Evolutionary conservation across 768 basidiomycete genomes (phyloP), one percentile per base, ranked within the genome.

Genomic region (Epithele typhae): DNA sequence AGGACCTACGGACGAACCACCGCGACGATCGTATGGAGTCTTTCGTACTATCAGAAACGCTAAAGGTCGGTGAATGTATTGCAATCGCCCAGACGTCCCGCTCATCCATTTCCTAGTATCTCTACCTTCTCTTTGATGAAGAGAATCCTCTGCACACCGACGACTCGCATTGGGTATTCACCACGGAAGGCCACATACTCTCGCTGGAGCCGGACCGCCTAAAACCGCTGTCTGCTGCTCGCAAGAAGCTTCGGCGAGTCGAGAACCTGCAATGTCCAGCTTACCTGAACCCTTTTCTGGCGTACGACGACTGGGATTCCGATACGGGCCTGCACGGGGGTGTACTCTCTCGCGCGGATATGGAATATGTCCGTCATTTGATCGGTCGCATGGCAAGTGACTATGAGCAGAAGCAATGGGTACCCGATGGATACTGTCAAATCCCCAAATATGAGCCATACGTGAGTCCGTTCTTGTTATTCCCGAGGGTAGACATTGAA

Each of bases 1-100:
- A 75, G 54, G 87, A 96, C 64, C 75, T 97, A 2, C 73, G 84
- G 34, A 81, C 73, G 24, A 87, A 90, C 55, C 72, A 81, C 56
- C 79, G 78, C 15, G 92, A 94, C 53, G 92, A 98, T 59, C 79
- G 95, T 49, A 98, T 98, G 96, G 96, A 98, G 64, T 92, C 88
- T 4, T 99, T 98, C 64, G 81, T 81, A n/a, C 73, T 97, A 25
- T 92, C 90, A 3, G 94, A 95, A 68, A 92, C 92, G 0, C 68
- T 96, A 38, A 95, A 94, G 76, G 92, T 85, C 49, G 25, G 65
- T 46, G n/a, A n/a, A n/a, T n/a, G n/a, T n/a, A n/a, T n/a, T n/a
- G n/a, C n/a, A n/a, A n/a, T n/a, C n/a, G n/a, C n/a, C n/a, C n/a
- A n/a, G 17, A 36, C n/a, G 34, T 14, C 32, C 36, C 33, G n/a